Base-by-base conservation (phyloP, 306 rosid species). In the Rosa multiflora region DNA sequence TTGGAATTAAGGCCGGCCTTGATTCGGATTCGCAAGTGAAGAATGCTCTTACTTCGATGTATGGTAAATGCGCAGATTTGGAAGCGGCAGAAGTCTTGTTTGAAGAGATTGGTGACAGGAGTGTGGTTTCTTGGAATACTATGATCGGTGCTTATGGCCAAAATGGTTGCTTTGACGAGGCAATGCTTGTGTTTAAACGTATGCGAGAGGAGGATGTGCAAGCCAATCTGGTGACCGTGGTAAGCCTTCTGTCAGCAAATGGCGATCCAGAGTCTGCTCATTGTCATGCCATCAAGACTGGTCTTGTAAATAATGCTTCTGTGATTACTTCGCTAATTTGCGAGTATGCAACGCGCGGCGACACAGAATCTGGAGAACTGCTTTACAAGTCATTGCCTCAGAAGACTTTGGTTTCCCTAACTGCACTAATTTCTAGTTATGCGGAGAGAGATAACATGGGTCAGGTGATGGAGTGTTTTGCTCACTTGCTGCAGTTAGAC, bases 121-220 rank as follows among this genome's bases (percentile, higher is more conserved):
- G 85, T 77, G 88, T 90, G 55, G 91, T 90, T 73, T 88, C 97
- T 66, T 91, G 93, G 98, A 93, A 93, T 80, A 87, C 95, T 72
- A 91, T 93, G 94, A 88, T 93, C 76, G 91, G 91, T 76, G 97
- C 88, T 4, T 88, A 83, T 68, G 87, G 93, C 23, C 89, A 82
- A 82, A 90, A 87, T 81, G 90, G 93, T 47, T 79, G 82, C 82
- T 81, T 43, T 44, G 82, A 76, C 9, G 81, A 86, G 82, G 91
- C 95, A 1, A 73, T 86, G 72, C 15, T 82, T 59, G 76, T 84
- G 78, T 93, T 93, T 74, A 91, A 87, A 83, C 80, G 75, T 59
- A 89, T 91, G 97, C 72, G 76, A 26, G 84, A 49, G 85, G 86
- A 81, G 61, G 84, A 82, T 82, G 82, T 84, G 10, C 80, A 82